Percentiles rank a stretch among this genome's conserved stretches.
Evolutionary conservation across 2,329 filamentous ascomycete species (phyloP).

Genomic region (Paraconiothyrium brasiliense): DNA sequence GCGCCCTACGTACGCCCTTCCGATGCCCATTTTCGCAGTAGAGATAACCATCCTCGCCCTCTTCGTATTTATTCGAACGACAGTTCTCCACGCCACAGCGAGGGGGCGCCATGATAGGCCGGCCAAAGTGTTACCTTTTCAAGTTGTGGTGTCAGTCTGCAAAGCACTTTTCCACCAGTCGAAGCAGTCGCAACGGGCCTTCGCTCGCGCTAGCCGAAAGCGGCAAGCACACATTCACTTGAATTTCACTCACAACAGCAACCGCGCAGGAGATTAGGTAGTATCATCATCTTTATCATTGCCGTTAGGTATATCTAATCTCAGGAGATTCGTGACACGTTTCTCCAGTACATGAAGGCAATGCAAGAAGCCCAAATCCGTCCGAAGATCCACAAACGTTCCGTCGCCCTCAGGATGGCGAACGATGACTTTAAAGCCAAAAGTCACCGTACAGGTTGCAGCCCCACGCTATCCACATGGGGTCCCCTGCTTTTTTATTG

Average conservation of each 20-base stretch:
- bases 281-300: slow-evolving; percentile 49
- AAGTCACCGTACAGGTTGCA: slow-evolving; percentile 38
- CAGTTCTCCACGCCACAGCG: slow-evolving; percentile 70
- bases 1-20: slow-evolving; percentile 67
- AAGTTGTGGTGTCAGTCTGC: slow-evolving; percentile 15
- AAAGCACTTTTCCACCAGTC: slow-evolving; percentile 20
- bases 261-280: slow-evolving; percentile 33
- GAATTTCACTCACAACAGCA: slow-evolving; percentile 31
- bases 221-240: slow-evolving; percentile 32
- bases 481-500: slow-evolving; percentile 33
- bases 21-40: slow-evolving; percentile 85
- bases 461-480: slow-evolving; percentile 33
- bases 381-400: slow-evolving; percentile 49
- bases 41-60: slow-evolving; percentile 77
- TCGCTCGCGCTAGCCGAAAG: slow-evolving; percentile 34
- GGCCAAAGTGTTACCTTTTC: slow-evolving; percentile 12
- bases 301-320: slow-evolving; percentile 47
- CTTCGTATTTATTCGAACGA: slow-evolving; percentile 71
- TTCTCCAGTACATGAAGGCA: slow-evolving; percentile 46
- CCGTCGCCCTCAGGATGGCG: slow-evolving; percentile 43
- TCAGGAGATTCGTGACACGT: slow-evolving; percentile 47
- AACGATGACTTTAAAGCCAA: slow-evolving; percentile 38
- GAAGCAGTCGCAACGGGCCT: slow-evolving; percentile 4
- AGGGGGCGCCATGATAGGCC: slow-evolving; percentile 9
- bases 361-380: slow-evolving; percentile 50